Evolutionary conservation across 768 basidiomycete species (phyloP), one percentile per base, ranked within the genome.

Genomic region (Scleroderma bovista): DNA sequence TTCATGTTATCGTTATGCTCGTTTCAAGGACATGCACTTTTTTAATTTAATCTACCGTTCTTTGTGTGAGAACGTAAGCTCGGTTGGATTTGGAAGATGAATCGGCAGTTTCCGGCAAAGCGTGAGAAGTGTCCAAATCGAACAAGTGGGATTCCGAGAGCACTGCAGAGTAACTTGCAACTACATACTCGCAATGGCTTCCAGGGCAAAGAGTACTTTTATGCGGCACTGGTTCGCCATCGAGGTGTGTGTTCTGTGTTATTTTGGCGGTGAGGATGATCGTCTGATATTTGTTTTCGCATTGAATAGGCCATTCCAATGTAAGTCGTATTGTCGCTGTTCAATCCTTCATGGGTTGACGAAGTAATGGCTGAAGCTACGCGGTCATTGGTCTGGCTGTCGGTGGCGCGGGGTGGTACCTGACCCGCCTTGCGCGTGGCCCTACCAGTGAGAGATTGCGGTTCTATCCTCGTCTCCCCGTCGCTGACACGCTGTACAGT

Each of bases 391-490:
- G 79, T 40, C 41, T 72, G 33, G 73, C 75, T 20, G 66, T 73
- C 38, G 69, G 65, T 47, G 87, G 87, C 56, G 86, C 85, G 48
- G 57, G 64, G 40, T 86, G 80, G 83, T 90, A 89, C 66, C 56
- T 84, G 39, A 71, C 67, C 57, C 82, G 84, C 46, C 76, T 90
- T 41, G 83, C 87, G 1, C 48, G 40, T 19, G 81, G 83, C 17
- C 78, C 81, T 23, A 66, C 59, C 22, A 71, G 82, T 83, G 56
- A 61, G 75, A 24, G 39, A 3, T 23, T n/a, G n/a, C 20, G 31
- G 13, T n/a, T 45, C 32, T 33, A 45, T 44, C 29, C 8, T 11
- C 19, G 17, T 22, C 19, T 43, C 32, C 29, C 50, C n/a, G 17
- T 44, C 42, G 32, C 51, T 53, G 39, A 60, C 17, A 12, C 31